Evolutionary conservation across 805 yeast species (phyloP), one percentile per base, ranked within the genome.

Genomic region (Pichia gijzeniarum): DNA sequence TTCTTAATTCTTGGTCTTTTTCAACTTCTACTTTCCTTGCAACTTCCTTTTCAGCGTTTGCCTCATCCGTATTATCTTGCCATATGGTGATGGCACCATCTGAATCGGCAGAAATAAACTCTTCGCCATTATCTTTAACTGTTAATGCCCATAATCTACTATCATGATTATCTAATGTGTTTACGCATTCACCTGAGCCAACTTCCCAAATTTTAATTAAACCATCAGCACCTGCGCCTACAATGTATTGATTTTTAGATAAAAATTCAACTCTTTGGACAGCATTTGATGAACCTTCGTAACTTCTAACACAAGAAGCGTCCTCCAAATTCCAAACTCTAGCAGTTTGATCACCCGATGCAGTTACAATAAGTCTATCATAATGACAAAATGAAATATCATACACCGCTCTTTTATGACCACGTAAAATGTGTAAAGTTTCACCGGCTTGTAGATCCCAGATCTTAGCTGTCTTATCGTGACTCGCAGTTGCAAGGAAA

Each of bases 391-490:
- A 93, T 50, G 76, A 74, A 28, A 89, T 80, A 59, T 87, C 95
- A 95, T 98, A 93, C 37, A 93, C 76, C 12, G 98, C 98, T 57
- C 99, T 78, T 61, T 82, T 85, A 64, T 93, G 99, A 16, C 96
- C 97, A 49, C 80, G 79, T 51, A 93, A 68, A 7, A 91, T 72
- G 8, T 95, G 96, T 17, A 85, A 69, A 2, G 83, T 79, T 64
- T 93, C 97, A 48, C 99, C 98, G n/a, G 78, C 68, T 36, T 79
- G 85, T 21, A 80, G 59, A 59, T 85, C 82, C 98, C 98, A 93
- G 3, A 93, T 68, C 59, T 93, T 93, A 49, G 85, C 93, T 2
- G 90, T 75, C 58, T 91, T 86, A 64, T 93, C 99, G 61, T 85
- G 95, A 12, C 96, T 85, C 2, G 96, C 98, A 1, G 97, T 84